Evolutionary conservation across 352 stramenopile genomes (phyloP), one percentile per base, ranked within the genome.

Genomic region (Globisporangium irregulare): DNA sequence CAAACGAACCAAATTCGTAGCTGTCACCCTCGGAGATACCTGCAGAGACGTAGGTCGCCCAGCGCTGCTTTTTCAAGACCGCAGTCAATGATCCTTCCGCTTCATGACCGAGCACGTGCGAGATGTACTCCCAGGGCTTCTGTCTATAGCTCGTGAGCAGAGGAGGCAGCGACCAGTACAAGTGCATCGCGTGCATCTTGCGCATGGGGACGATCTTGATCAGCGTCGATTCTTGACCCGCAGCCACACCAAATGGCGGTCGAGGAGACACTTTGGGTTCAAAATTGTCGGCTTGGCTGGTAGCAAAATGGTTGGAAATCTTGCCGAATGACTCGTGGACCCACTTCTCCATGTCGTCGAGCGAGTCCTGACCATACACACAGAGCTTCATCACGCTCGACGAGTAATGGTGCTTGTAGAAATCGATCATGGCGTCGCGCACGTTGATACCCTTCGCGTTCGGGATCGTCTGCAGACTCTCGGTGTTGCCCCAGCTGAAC

Each of bases 401-500:
- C n/a, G 79, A 75, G 68, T 95, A 95, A 61, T 90, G 61, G 10
- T 25, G 50, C 1, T 76, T 48, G 67, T 89, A 88, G 63, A 93
- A 94, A 0, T 62, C n/a, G 15, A 80, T 15, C 63, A 95, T 84
- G 24, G 71, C 55, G n/a, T 76, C 75, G 15, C 77, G 74, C 24
- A 95, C 76, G 58, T 92, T 65, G 24, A 92, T 68, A 51, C 73
- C 66, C 3, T 79, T 32, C 1, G 53, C 67, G n/a, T 68, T 25
- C 20, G 84, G 84, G 1, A 72, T 64, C 7, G 76, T 61, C 2
- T 77, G 72, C 34, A 95, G 72, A 15, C 78, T 93, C 66, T 80
- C 69, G 1, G 24, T 53, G 72, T 95, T 97, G 20, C 91, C 89
- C 83, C 87, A 97, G 15, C 75, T 84, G 61, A 97, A 97, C 32